A percentile compares a stretch with the other conserved stretches of the same genome.
These are phyloP conservation scores for Apophysomyces elegans DNA, from an alignment of 371 early-diverging fungal species.

Conservation along the genomic window DNA sequence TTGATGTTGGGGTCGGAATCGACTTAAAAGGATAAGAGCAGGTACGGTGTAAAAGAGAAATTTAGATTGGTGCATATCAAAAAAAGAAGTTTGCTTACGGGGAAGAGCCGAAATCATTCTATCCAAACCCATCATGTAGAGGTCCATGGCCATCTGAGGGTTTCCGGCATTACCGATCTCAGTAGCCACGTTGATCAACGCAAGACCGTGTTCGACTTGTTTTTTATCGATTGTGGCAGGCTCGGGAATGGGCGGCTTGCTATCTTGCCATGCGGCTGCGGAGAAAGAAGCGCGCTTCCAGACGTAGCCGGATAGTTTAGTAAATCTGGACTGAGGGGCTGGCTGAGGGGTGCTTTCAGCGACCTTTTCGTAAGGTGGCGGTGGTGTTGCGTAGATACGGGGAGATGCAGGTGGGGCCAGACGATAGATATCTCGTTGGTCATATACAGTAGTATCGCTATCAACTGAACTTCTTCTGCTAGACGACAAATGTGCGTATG, in stretches of 20 bases:
- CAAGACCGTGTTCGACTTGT: slow-evolving; percentile 51
- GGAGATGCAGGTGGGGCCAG: slow-evolving; percentile 20
- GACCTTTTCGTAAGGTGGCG: slow-evolving; percentile 42
- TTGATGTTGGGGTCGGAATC: slow-evolving; percentile 51
- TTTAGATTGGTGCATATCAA: neutral
- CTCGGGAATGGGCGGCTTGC: slow-evolving; percentile 10
- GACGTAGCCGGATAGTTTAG: slow-evolving; percentile 20
- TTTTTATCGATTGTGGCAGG: slow-evolving; percentile 36
- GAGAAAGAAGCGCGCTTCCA: slow-evolving; percentile 38
- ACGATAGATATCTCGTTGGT: slow-evolving; percentile 14
- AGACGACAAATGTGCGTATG: slow-evolving; percentile 1
- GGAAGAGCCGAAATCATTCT: slow-evolving; percentile 56
- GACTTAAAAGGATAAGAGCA: slow-evolving; percentile 30
- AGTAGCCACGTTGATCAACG: slow-evolving; percentile 49
- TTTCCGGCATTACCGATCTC: slow-evolving; percentile 51
- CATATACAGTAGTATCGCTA: neutral
- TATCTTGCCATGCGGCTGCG: slow-evolving; percentile 13
- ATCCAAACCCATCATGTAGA: slow-evolving; percentile 55
- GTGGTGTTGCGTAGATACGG: slow-evolving; percentile 31
- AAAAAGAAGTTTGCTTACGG: slow-evolving; percentile 30
- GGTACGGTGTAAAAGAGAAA: neutral
- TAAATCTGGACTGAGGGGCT: slow-evolving; percentile 13
- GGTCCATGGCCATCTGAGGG: slow-evolving; percentile 50
- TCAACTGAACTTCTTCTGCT: slow-evolving; percentile 6
- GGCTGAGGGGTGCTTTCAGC: slow-evolving; percentile 6